These are phyloP conservation scores for Bipolaris victoriae DNA, from an alignment of 2,329 filamentous ascomycete species.

Conservation along the genomic window DNA sequence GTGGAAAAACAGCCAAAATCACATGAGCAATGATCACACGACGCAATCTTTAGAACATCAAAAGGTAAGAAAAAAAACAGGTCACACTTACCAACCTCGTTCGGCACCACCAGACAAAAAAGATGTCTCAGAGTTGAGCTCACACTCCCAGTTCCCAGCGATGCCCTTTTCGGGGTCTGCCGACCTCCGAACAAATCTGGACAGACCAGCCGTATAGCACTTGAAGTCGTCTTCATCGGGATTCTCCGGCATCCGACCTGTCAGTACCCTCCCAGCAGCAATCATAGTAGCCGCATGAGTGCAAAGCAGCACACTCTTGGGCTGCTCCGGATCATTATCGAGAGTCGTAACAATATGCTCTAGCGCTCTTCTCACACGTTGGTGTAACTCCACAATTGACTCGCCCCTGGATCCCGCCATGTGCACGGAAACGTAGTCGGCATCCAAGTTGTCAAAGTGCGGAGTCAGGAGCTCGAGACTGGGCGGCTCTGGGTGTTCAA, in stretches of 20 bases:
- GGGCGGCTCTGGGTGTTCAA: conserved; percentile 83
- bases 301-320: conserved; percentile 76
- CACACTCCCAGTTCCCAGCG: conserved; percentile 79
- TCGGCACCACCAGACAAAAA: conserved; percentile 83
- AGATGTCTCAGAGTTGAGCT: conserved; percentile 81
- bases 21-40: background rate
- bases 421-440: conserved; percentile 66
- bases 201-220: conserved; percentile 83
- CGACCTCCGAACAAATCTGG: conserved; percentile 64
- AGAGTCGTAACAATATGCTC: conserved; percentile 73
- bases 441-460: conserved; percentile 68
- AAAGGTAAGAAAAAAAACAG: background rate
- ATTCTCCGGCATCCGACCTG: conserved; percentile 75
- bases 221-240: conserved; percentile 78
- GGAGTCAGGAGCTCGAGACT: conserved; percentile 65
- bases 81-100: conserved; percentile 74
- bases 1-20: too few relatives aligned
- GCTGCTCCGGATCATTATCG: conserved; percentile 68
- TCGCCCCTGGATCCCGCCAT: conserved; percentile 78
- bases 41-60: background rate
- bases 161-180: conserved; percentile 64
- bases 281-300: conserved; percentile 92
- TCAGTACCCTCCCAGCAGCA: conserved; percentile 80
- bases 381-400: conserved; percentile 77
- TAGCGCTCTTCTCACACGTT: conserved; percentile 75